Evolutionary conservation across 1,284 basidiomycete species (phyloP).

Genomic region (Ustilago xerochloae): DNA sequence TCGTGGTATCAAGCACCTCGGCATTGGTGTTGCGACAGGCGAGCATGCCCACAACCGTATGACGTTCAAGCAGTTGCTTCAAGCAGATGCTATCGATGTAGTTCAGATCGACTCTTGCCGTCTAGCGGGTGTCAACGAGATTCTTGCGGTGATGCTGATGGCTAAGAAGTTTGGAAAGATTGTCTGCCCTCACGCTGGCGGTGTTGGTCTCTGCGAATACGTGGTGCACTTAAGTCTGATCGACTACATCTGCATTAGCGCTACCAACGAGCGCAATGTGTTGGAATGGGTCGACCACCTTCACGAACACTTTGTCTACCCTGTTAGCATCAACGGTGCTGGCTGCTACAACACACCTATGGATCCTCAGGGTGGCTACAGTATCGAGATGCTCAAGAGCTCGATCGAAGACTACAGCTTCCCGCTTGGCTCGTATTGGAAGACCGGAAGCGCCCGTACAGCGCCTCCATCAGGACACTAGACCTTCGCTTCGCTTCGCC

Average conservation of each 20-base stretch:
- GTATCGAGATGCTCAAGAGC: slow-evolving; percentile 70
- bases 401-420: slow-evolving; percentile 69
- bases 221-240: slow-evolving; percentile 77
- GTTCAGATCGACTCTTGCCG: slow-evolving; percentile 95
- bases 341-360: slow-evolving; percentile 86
- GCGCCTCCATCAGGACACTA: slow-evolving; percentile 46
- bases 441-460: slow-evolving; percentile 35
- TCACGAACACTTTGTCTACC: slow-evolving; percentile 90
- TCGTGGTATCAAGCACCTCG: slow-evolving; percentile 80
- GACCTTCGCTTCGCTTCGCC: too few species aligned
- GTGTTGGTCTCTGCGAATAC: slow-evolving; percentile 93
- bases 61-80: slow-evolving; percentile 95
- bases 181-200: slow-evolving; percentile 91
- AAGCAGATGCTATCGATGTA: slow-evolving; percentile 93
- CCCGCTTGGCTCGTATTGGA: slow-evolving; percentile 71
- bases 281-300: slow-evolving; percentile 82
- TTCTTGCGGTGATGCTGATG: slow-evolving; percentile 91
- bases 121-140: slow-evolving; percentile 90
- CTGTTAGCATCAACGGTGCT: slow-evolving; percentile 84
- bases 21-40: slow-evolving; percentile 93
- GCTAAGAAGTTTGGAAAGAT: slow-evolving; percentile 77
- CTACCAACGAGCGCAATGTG: slow-evolving; percentile 90
- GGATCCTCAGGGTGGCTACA: slow-evolving; percentile 70
- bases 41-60: slow-evolving; percentile 93
- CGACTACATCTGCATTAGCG: slow-evolving; percentile 91